These are phyloP conservation scores for Candida pseudoglaebosa DNA, from an alignment of 805 yeast species.

Conservation along the genomic window DNA sequence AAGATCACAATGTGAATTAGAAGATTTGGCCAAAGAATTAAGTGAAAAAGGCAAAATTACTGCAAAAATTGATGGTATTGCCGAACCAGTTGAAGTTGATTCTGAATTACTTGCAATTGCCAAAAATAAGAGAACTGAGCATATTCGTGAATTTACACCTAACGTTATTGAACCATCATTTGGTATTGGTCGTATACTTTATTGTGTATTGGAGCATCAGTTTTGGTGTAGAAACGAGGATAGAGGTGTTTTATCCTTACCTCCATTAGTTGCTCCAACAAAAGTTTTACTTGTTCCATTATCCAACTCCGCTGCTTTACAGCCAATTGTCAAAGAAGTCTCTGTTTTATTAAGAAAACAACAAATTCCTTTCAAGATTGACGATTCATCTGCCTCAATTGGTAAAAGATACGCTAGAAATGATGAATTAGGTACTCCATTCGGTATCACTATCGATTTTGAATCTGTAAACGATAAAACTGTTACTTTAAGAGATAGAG, in stretches of 20 bases:
- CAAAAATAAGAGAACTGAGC: conserved; percentile 77
- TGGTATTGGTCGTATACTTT: conserved; percentile 97
- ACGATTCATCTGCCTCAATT: conserved; percentile 94
- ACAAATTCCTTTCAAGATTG: conserved; percentile 92
- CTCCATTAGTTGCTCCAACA: conserved; percentile 96
- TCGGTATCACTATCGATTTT: conserved; percentile 95
- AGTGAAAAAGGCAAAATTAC: conserved; percentile 56
- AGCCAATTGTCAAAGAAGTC: conserved; percentile 68
- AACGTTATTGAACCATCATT: conserved; percentile 98
- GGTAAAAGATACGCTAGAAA: conserved; percentile 98
- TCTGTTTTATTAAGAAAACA: conserved; percentile 67
- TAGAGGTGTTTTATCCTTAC: conserved; percentile 81
- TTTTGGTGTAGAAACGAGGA: conserved; percentile 92
- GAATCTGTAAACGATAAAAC: conserved; percentile 85
- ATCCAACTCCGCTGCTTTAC: conserved; percentile 76
- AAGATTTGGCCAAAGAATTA: conserved; percentile 69
- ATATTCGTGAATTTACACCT: conserved; percentile 92
- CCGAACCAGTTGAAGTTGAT: conserved; percentile 67
- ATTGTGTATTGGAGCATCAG: conserved; percentile 87
- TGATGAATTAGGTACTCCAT: conserved; percentile 98
- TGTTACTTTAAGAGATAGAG: conserved; percentile 95
- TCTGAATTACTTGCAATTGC: conserved; percentile 68
- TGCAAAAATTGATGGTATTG: conserved; percentile 64
- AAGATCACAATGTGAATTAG: conserved; percentile 83
- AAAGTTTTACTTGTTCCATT: conserved; percentile 94